Percentiles rank a stretch among this genome's conserved stretches.
Conservation (phyloP, 164 flowering plant genomes). For the Nelumbo lutea region DNA sequence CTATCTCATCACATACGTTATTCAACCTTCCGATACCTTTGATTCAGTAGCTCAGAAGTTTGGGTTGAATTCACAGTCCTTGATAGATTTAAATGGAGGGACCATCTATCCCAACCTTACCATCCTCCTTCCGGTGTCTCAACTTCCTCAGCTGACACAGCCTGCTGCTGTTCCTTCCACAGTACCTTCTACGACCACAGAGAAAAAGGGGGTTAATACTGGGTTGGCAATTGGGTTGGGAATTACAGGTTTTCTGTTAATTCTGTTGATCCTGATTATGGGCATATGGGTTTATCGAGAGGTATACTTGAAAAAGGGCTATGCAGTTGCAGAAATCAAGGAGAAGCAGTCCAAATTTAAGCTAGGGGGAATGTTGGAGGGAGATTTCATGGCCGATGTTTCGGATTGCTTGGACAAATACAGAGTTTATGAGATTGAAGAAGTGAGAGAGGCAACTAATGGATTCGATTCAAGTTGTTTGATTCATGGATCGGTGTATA, state of each 20-base stretch:
- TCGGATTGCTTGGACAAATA: constrained; percentile 55
- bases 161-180: constrained; percentile 4
- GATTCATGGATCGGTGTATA: constrained; percentile 55
- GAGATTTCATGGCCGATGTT: constrained; percentile 52
- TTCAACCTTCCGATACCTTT: constrained; percentile 33
- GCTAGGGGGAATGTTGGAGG: constrained; percentile 31
- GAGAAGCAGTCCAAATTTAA: constrained; percentile 14
- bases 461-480: constrained; percentile 37
- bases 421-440: constrained; percentile 34
- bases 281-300: constrained; percentile 9
- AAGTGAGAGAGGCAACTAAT: constrained; percentile 56
- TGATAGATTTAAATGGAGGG: background rate
- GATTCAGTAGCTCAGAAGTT: constrained; percentile 28
- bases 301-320: constrained; percentile 16
- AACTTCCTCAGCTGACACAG: constrained; percentile 22
- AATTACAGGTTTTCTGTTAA: constrained; percentile 7
- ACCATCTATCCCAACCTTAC: background rate
- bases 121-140: constrained; percentile 19
- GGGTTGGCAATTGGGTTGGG: constrained; percentile 6
- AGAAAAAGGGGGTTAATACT: constrained; percentile 1
- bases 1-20: constrained; percentile 46
- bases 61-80: constrained; percentile 18
- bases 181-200: background rate
- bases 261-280: background rate
- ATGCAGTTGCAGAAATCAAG: constrained; percentile 22